Percentiles rank a stretch among this genome's conserved stretches.
Evolutionary conservation across 148 eudicot genomes (phyloP).

Genomic region (Persicaria tinctoria): DNA sequence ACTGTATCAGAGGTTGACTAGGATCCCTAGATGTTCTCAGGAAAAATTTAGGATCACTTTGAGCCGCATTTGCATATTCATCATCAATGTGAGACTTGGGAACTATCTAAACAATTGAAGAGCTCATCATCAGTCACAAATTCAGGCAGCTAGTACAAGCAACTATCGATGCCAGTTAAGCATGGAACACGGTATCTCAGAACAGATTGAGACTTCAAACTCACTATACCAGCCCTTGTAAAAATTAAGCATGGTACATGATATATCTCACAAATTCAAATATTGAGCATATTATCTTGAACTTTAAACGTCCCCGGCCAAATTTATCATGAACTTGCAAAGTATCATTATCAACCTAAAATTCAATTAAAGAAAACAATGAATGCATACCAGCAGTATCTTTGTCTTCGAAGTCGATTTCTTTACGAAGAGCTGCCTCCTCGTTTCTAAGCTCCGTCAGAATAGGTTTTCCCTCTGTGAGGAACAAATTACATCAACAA

Average conservation of each 20-base stretch:
- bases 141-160: background rate
- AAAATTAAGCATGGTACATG: too few species aligned
- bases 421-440: slow-evolving; percentile 77
- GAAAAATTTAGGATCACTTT: slow-evolving; percentile 82
- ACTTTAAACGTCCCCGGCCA: background rate
- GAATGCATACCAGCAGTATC: slow-evolving; percentile 55
- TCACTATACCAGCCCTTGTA: background rate
- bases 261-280: slow-evolving; percentile 1
- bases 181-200: background rate
- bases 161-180: background rate
- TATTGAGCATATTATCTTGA: background rate
- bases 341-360: background rate
- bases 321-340: background rate
- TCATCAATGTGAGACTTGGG: slow-evolving; percentile 80
- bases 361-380: background rate
- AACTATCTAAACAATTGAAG: slow-evolving; percentile 30
- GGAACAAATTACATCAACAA: background rate
- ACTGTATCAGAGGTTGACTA: slow-evolving; percentile 89
- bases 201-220: background rate
- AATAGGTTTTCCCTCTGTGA: slow-evolving; percentile 83
- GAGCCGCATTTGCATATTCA: slow-evolving; percentile 86
- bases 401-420: slow-evolving; percentile 93
- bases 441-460: slow-evolving; percentile 94
- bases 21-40: slow-evolving; percentile 91
- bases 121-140: background rate